Percentiles rank a stretch among this genome's conserved stretches.
These are phyloP conservation scores for Penicillium thymicola DNA, from an alignment of 2,329 filamentous ascomycete genomes.

Conservation along the genomic window DNA sequence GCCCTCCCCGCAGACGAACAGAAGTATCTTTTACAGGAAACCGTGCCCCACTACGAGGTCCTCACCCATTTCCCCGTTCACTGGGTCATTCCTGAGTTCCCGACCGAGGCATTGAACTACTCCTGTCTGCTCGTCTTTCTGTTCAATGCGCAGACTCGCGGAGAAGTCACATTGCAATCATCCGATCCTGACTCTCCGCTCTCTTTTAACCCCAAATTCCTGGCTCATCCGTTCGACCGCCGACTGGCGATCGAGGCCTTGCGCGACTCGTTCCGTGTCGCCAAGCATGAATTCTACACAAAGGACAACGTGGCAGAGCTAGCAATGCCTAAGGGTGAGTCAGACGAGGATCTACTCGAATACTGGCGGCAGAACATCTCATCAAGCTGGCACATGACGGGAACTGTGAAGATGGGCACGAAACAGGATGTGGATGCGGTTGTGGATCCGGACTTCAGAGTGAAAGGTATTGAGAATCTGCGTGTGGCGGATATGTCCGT, in stretches of 20 bases:
- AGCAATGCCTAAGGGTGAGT: constrained; percentile 47
- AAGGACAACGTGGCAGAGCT: constrained; percentile 46
- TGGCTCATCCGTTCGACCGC: constrained; percentile 55
- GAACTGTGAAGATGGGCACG: constrained; percentile 58
- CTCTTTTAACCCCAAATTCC: constrained; percentile 53
- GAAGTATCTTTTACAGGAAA: constrained; percentile 47
- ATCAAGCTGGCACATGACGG: constrained; percentile 56
- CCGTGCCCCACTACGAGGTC: constrained; percentile 59
- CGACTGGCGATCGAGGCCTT: constrained; percentile 50
- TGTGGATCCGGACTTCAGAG: constrained; percentile 47
- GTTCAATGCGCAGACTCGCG: constrained; percentile 55
- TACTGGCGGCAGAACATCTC: constrained; percentile 47
- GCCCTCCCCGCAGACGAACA: constrained; percentile 47
- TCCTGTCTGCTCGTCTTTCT: constrained; percentile 47
- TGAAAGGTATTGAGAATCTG: constrained; percentile 39
- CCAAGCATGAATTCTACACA: constrained; percentile 44
- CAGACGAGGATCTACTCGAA: constrained; percentile 55
- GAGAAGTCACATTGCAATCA: constrained; percentile 53
- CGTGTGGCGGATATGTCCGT: constrained; percentile 46
- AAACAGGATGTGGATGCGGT: constrained; percentile 43
- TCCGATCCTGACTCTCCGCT: constrained; percentile 52
- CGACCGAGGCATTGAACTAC: constrained; percentile 40
- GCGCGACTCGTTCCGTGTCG: constrained; percentile 43
- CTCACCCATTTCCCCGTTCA: constrained; percentile 50
- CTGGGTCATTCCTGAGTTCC: constrained; percentile 41